A percentile compares a stretch with the other conserved stretches of the same genome.
Conservation (phyloP, 2,329 filamentous ascomycete genomes). For the Microthyrium microscopicum region DNA sequence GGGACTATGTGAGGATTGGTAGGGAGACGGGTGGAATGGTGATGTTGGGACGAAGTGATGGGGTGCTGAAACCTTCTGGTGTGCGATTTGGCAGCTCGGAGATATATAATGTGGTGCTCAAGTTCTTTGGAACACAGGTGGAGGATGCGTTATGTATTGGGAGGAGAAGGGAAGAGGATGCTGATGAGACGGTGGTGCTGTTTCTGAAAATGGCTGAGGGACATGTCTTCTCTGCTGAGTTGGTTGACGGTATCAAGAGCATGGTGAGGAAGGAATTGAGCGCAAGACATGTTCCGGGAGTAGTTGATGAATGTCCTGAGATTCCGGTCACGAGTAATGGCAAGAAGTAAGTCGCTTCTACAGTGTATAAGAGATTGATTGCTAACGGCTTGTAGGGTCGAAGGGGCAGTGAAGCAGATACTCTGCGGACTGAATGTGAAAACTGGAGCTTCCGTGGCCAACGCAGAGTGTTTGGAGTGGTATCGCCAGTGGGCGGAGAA, state of each 20-base stretch:
- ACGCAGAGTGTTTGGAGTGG: conserved; percentile 75
- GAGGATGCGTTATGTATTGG: conserved; percentile 84
- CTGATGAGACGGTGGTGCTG: conserved; percentile 72
- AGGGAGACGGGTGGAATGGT: conserved; percentile 57
- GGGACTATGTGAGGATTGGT: conserved; percentile 70
- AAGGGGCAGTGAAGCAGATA: conserved; percentile 93
- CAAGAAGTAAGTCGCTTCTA: conserved; percentile 57
- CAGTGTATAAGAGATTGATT: background rate
- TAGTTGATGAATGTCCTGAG: conserved; percentile 68
- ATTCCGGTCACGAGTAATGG: conserved; percentile 89
- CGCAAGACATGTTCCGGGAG: conserved; percentile 71
- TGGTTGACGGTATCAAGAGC: conserved; percentile 47
- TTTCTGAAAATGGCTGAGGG: conserved; percentile 64
- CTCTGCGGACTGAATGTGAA: conserved; percentile 74
- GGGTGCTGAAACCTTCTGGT: conserved; percentile 80
- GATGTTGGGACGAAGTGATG: conserved; percentile 87
- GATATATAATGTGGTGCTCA: conserved; percentile 86
- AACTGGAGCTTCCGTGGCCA: conserved; percentile 85
- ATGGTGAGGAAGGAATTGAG: conserved; percentile 64
- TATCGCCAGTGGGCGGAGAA: conserved; percentile 36
- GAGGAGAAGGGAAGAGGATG: conserved; percentile 50
- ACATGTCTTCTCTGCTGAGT: conserved; percentile 37
- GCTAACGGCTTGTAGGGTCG: conserved; percentile 41
- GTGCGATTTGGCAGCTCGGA: conserved; percentile 88
- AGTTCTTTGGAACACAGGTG: conserved; percentile 61